A percentile compares a stretch with the other conserved stretches of the same genome.
These are phyloP conservation scores for Lentinula edodes DNA, from an alignment of 768 basidiomycete genomes.

Conservation along the genomic window DNA sequence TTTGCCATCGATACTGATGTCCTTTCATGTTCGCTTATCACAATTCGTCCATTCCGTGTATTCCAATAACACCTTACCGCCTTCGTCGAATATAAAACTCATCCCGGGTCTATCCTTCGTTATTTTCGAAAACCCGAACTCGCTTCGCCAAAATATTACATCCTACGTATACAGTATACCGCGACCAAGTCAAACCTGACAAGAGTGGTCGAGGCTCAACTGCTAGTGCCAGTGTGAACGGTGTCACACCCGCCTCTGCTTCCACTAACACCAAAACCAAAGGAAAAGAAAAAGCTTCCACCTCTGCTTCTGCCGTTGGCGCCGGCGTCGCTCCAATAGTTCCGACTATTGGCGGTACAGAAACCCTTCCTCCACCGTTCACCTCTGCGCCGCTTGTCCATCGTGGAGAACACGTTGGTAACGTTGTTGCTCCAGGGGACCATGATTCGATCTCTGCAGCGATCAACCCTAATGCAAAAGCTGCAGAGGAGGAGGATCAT, in stretches of 20 bases:
- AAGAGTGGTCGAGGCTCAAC: constrained; percentile 32
- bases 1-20: no score
- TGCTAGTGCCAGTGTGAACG: constrained; percentile 7
- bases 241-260: constrained; percentile 11
- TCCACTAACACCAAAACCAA: constrained; percentile 12
- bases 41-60: no score
- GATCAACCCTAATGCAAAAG: constrained; percentile 19
- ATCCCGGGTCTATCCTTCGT: no score
- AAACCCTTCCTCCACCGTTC: constrained; percentile 22
- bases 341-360: background rate
- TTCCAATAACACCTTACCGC: no score
- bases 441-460: constrained; percentile 30
- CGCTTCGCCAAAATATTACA: no score
- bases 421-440: background rate
- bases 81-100: no score
- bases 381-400: constrained; percentile 22
- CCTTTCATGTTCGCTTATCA: no score
- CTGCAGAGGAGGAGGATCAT: constrained; percentile 20
- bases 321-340: background rate
- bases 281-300: constrained; percentile 32
- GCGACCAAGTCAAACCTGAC: constrained; percentile 56
- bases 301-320: background rate
- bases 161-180: constrained; percentile 43
- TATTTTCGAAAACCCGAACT: no score
- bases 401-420: background rate